These are phyloP conservation scores for Akanthomyces dipterigenus DNA, from an alignment of 2,329 filamentous ascomycete genomes.

Conservation along the genomic window DNA sequence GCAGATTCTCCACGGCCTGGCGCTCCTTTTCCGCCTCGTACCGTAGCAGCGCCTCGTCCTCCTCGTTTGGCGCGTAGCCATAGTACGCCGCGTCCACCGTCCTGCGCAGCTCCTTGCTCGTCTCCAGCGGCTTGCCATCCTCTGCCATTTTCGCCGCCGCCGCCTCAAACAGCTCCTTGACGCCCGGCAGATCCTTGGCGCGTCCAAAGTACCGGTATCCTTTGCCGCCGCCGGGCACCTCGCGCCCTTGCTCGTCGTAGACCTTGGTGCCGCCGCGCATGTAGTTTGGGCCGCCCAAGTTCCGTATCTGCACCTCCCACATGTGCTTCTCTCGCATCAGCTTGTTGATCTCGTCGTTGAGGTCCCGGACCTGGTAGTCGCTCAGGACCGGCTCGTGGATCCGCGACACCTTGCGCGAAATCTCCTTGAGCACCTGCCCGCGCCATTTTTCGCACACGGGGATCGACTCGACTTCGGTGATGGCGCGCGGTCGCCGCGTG, in stretches of 20 bases:
- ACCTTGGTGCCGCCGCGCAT: constrained; percentile 68
- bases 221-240: constrained; percentile 70
- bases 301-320: constrained; percentile 96
- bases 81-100: constrained; percentile 93
- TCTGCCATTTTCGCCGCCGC: constrained; percentile 52
- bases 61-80: constrained; percentile 87
- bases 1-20: constrained; percentile 66
- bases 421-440: constrained; percentile 93
- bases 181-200: constrained; percentile 82
- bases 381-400: constrained; percentile 89
- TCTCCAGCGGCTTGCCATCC: constrained; percentile 55
- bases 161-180: constrained; percentile 92
- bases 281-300: constrained; percentile 95
- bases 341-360: constrained; percentile 99
- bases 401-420: constrained; percentile 90
- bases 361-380: constrained; percentile 94
- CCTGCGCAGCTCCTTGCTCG: constrained; percentile 61
- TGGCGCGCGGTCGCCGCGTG: constrained; percentile 81
- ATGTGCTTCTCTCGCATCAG: constrained; percentile 98
- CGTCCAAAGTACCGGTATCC: constrained; percentile 94
- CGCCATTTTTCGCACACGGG: constrained; percentile 95
- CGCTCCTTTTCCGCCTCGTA: constrained; percentile 82
- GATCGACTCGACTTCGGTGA: constrained; percentile 79
- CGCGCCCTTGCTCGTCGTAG: constrained; percentile 66
- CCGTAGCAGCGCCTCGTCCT: constrained; percentile 70